Evolutionary conservation across 148 eudicot genomes (phyloP), one percentile per base, ranked within the genome.

Genomic region (Dysphania ambrosioides): DNA sequence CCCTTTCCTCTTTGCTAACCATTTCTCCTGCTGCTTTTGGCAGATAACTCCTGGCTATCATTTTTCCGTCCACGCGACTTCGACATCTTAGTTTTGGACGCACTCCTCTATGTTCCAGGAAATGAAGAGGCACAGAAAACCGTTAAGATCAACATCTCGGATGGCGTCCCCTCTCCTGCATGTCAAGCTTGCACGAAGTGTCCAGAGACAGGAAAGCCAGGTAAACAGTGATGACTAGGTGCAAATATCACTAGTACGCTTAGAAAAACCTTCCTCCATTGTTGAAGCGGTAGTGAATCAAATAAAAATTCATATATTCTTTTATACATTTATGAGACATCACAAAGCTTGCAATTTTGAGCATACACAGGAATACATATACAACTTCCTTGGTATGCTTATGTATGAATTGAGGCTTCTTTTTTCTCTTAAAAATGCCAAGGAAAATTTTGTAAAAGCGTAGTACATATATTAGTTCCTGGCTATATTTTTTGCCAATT

Each of bases 71-170:
- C 91, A 1, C 91, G 89, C 19, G 88, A 88, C 58, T 91, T 89
- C 79, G 93, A 94, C 72, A 90, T 94, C 78, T 86, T 94, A 66
- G 78, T 94, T 27, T 81, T 94, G 96, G 97, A 94, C 66, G 97
- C 98, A 35, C 86, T 94, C 66, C 85, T 94, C 44, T 89, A 94
- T 40, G 83, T 90, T 66, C 98, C 97, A 11, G 84, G 79, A 47
- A 87, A 90, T 57, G 93, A 94, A 26, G 89, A 87, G 82, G 73
- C 86, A 44, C 80, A 87, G 44, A 83, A 77, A 77, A 90, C 91
- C 8, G 76, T 88, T 41, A 87, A 93, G 36, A 85, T 91, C 23
- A 87, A 74, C 49, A 77, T 91, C 40, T 83, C 89, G 21, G 91
- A 88, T 57, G 57, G 72, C 26, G 35, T 75, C 7, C 56, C 87